Evolutionary conservation across 441 rosid genomes (phyloP), one percentile per base, ranked within the genome.

Genomic region (Pelargonium myrrhifolium): DNA sequence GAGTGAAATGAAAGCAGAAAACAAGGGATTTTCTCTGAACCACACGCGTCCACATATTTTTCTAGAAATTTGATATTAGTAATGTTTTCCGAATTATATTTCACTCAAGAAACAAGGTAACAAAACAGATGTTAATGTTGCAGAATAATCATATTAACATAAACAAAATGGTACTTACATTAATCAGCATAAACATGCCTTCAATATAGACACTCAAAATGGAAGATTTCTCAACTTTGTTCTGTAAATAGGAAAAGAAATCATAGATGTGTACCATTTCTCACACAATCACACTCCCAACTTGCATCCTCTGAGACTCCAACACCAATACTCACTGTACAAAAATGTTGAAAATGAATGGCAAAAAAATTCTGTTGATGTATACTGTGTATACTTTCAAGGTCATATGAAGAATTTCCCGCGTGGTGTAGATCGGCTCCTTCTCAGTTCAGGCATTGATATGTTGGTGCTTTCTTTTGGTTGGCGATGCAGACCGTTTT

Each of bases 401-500:
- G 93, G 85, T 69, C 81, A 76, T 62, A 78, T 69, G 64, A 81
- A 78, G 72, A 85, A 86, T 77, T 89, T 91, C 53, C 91, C 92
- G 0, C 92, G 89, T 70, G 96, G 90, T 22, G 89, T 79, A 31
- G 93, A 93, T 65, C 89, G 82, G 71, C 92, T 93, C 76, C 99
- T 84, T 69, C 89, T 83, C 64, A 89, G 81, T 71, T 89, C 97
- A 15, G 87, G 84, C 80, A 78, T 69, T 9, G 86, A 76, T 71
- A 73, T 18, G 9, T 3, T 68, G 58, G 75, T 81, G 60, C 79
- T 83, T 77, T 87, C 95, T 60, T 84, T 86, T 3, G 68, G 76
- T 22, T 78, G 81, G 35, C 80, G 82, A 64, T 56, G 14, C 26
- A 12, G 49, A 18, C 74, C 80, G 55, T 78, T 77, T 53, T 82